Percentiles rank a stretch among this genome's conserved stretches.
Conservation (phyloP, 768 basidiomycete genomes). For the Tylopilus balloui region DNA sequence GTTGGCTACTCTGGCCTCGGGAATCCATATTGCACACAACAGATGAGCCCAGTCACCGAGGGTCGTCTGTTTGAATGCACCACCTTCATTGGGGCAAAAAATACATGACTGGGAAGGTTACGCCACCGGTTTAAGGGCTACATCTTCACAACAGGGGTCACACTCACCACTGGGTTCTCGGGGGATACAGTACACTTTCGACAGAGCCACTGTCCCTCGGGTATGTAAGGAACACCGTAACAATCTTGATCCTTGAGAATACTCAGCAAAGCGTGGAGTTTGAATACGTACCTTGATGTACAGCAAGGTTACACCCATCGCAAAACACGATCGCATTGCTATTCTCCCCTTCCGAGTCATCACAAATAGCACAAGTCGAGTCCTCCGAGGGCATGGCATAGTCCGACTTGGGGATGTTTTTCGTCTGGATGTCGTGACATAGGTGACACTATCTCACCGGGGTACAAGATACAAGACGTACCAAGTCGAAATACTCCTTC, state of each 20-base stretch:
- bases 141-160: not conserved
- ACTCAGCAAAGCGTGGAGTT: not conserved
- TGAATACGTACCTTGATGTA: conserved; percentile 85
- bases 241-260: conserved; percentile 61
- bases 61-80: conserved; percentile 96
- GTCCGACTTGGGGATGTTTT: conserved; percentile 87
- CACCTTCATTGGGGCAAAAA: conserved; percentile 95
- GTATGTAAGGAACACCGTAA: conserved; percentile 98
- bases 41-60: conserved; percentile 94
- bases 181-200: conserved; percentile 98
- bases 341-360: conserved; percentile 98
- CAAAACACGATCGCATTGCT: conserved; percentile 99
- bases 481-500: conserved; percentile 98
- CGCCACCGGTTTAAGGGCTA: not conserved
- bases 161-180: conserved; percentile 86
- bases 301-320: conserved; percentile 97
- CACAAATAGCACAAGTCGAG: conserved; percentile 94
- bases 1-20: conserved; percentile 89
- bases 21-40: conserved; percentile 96
- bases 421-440: conserved; percentile 53
- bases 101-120: conserved; percentile 66
- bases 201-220: conserved; percentile 99
- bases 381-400: conserved; percentile 90
- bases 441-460: conserved; percentile 1
- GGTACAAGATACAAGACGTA: conserved; percentile 34